A percentile compares a stretch with the other conserved stretches of the same genome.
Conservation (phyloP, 2,329 filamentous ascomycete species). For the Beauveria scarabaeidicola region DNA sequence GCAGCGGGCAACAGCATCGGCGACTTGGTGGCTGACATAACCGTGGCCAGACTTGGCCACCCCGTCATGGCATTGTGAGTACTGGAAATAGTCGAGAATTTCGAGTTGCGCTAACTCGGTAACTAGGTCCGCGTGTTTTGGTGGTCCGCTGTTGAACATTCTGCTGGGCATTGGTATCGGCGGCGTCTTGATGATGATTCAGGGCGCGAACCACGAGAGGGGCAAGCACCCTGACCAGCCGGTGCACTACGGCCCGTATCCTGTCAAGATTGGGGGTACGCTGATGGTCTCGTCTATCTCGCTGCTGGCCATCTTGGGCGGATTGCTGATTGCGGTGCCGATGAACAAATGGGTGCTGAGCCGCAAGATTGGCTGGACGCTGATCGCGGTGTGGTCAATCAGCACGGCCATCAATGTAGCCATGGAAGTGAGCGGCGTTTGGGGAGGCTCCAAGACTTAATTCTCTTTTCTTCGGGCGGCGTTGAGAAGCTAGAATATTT, state of each 20-base stretch:
- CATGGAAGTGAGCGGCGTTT: conserved; percentile 60
- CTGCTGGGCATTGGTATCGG: conserved; percentile 88
- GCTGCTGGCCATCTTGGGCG: conserved; percentile 68
- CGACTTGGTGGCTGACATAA: conserved; percentile 90
- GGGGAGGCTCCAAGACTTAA: conserved; percentile 22
- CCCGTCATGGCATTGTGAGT: conserved; percentile 84
- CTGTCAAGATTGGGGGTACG: conserved; percentile 75
- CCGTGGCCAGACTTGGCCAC: conserved; percentile 84
- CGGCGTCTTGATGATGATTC: conserved; percentile 79
- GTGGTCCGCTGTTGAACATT: conserved; percentile 98
- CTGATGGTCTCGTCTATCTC: conserved; percentile 80
- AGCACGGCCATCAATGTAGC: conserved; percentile 76
- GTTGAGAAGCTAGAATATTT: neutral
- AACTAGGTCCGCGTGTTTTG: conserved; percentile 75
- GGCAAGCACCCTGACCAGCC: conserved; percentile 57
- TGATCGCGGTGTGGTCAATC: conserved; percentile 72
- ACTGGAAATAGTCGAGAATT: neutral
- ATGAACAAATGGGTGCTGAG: conserved; percentile 81
- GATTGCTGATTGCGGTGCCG: conserved; percentile 72
- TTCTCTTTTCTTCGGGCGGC: neutral
- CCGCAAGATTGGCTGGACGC: conserved; percentile 67
- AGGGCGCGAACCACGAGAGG: conserved; percentile 56
- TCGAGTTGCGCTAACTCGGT: neutral
- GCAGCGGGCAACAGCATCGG: conserved; percentile 93
- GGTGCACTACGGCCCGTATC: conserved; percentile 65